Evolutionary conservation across 108 stramenopile species (phyloP).

Genomic region (Skeletonema costatum): DNA sequence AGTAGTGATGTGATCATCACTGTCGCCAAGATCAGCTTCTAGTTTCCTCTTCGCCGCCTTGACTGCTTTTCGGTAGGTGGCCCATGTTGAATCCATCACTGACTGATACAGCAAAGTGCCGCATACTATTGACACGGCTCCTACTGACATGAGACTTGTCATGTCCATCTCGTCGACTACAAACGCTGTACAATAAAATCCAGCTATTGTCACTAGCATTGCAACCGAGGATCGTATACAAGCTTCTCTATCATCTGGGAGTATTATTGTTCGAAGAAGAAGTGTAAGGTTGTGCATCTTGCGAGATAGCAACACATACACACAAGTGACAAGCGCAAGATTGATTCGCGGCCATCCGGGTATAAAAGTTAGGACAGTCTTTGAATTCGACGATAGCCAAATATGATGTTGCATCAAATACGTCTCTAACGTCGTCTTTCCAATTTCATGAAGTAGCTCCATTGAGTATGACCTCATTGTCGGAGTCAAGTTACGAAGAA

Average conservation of each 20-base stretch:
- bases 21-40: not conserved
- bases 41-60: constrained; percentile 5
- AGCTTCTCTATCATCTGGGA: constrained; percentile 63
- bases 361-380: constrained; percentile 72
- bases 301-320: constrained; percentile 67
- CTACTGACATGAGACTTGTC: constrained; percentile 40
- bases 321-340: constrained; percentile 67
- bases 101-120: constrained; percentile 60
- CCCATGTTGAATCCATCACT: constrained; percentile 57
- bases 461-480: constrained; percentile 79
- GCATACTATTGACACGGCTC: constrained; percentile 47
- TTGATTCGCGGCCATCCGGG: constrained; percentile 86
- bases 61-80: constrained; percentile 21
- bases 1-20: constrained; percentile 10
- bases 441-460: constrained; percentile 89
- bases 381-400: constrained; percentile 91
- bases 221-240: constrained; percentile 58
- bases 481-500: constrained; percentile 93
- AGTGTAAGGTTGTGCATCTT: constrained; percentile 69
- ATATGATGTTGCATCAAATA: constrained; percentile 99
- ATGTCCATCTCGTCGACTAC: constrained; percentile 45
- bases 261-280: constrained; percentile 68
- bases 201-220: constrained; percentile 39
- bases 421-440: constrained; percentile 97
- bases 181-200: constrained; percentile 53